A percentile compares a stretch with the other conserved stretches of the same genome.
phyloP scores from a whole-genome alignment of 257 asterid genomes.

The Nicotiana sylvestris region DNA sequence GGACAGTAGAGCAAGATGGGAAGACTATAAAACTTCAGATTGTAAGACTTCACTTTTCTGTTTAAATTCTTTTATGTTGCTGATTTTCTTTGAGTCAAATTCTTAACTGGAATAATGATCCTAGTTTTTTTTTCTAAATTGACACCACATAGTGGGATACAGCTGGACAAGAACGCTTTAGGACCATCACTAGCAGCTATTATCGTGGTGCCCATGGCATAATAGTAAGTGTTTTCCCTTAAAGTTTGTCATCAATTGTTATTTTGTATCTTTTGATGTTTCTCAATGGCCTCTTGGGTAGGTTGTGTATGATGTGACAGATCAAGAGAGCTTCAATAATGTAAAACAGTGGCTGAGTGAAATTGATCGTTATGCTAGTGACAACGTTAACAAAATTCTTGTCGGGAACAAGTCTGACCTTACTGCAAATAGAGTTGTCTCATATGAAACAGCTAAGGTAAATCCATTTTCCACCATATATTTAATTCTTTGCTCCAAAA shows the following conservation, averaged over 20 bases:
- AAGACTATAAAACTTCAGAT: constrained; percentile 26
- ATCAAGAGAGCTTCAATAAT: constrained; percentile 12
- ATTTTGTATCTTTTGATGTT: neutral
- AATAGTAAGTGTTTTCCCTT: neutral
- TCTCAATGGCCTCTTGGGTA: neutral
- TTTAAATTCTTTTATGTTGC: neutral
- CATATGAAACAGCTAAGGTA: constrained; percentile 10
- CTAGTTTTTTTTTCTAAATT: neutral
- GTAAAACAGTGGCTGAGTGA: constrained; percentile 10
- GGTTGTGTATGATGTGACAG: constrained; percentile 13
- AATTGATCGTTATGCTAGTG: constrained; percentile 15
- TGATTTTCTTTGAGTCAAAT: neutral
- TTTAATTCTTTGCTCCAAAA: neutral
- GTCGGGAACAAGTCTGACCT: constrained; percentile 13
- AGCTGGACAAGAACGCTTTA: constrained; percentile 14
- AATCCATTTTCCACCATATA: neutral
- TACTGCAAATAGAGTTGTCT: constrained; percentile 8
- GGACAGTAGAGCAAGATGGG: constrained; percentile 64
- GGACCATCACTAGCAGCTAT: constrained; percentile 12
- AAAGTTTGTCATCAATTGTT: neutral
- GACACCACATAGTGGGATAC: constrained; percentile 9
- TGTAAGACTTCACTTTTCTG: constrained; percentile 1
- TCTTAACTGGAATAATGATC: neutral
- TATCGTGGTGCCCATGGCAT: constrained; percentile 16
- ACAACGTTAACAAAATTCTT: constrained; percentile 11